Percentiles rank a stretch among this genome's conserved stretches.
These are phyloP conservation scores for Erythrophleum fordii DNA, from an alignment of 306 rosid species.

Conservation along the genomic window DNA sequence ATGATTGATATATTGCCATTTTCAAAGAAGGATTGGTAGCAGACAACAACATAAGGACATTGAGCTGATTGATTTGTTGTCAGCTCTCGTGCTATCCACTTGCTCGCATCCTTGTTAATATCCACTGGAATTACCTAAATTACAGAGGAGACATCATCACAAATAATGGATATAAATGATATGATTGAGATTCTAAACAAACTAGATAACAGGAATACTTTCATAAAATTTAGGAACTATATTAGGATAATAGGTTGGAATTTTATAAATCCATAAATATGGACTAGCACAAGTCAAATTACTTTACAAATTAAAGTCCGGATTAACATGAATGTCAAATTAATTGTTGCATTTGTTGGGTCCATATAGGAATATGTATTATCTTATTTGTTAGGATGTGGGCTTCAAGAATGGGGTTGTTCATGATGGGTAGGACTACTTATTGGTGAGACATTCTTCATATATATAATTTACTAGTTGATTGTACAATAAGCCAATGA, in stretches of 20 bases:
- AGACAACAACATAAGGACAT: conserved; percentile 85
- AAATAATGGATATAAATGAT: conserved; percentile 3
- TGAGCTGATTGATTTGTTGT: conserved; percentile 92
- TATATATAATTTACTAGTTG: no score
- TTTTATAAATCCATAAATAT: background rate
- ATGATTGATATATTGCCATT: conserved; percentile 88
- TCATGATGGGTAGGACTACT: background rate
- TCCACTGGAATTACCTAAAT: conserved; percentile 89
- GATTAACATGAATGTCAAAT: background rate
- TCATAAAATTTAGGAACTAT: conserved; percentile 15
- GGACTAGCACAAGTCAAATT: background rate
- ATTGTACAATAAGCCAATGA: background rate
- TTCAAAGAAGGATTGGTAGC: conserved; percentile 85
- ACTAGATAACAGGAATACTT: conserved; percentile 5
- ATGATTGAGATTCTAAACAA: conserved; percentile 35
- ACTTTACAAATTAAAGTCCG: background rate
- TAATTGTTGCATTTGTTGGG: background rate
- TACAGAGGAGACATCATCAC: conserved; percentile 34
- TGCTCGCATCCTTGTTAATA: conserved; percentile 81
- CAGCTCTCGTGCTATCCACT: conserved; percentile 86
- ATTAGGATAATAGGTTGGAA: background rate
- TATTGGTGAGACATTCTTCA: no score
- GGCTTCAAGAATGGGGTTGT: background rate
- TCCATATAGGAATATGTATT: background rate
- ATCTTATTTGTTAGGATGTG: background rate